Evolutionary conservation across 805 yeast species (phyloP), one percentile per base, ranked within the genome.

Genomic region (Metschnikowia amazonensis): DNA sequence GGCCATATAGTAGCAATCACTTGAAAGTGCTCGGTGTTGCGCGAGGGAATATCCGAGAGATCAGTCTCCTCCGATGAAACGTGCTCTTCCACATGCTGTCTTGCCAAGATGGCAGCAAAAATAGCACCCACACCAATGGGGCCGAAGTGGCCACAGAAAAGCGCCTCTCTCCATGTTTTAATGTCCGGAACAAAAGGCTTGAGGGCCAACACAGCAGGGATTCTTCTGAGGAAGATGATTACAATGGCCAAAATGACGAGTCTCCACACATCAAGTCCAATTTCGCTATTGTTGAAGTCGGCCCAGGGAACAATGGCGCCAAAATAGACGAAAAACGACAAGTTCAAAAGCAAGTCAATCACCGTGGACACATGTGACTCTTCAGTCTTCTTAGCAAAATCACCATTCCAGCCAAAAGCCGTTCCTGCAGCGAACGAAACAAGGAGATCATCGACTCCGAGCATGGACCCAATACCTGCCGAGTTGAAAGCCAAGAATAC

Each of bases 121-220:
- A 89, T 74, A 1, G 96, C 96, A 47, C 97, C 96, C 18, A 89
- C 97, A 39, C 97, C 97, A 59, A 90, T 87, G 1, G 97, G 97
- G 14, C 97, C 97, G 64, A 90, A 89, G 67, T 89, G 96, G 17
- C 97, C 97, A 63, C 95, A 88, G 64, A 90, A 90, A 3, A 89
- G 62, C 0, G 97, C 97, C 63, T 89, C 97, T 63, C 96, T 80
- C 96, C 97, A 89, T 9, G 88, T 78, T 57, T 88, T 82, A 32
- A 89, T 79, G 60, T 89, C 97, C 0, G 97, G 96, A 1, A 88
- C 84, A 20, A 89, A 61, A 0, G 92, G 89, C 58, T 86, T 86
- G 41, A 86, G 66, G 0, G 80, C 75, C 40, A 89, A 58, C 35
- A 89, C 86, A 1, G 88, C 90, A 0, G 97, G 97, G 8, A 89